phyloP scores from a whole-genome alignment of 1,284 basidiomycete species.

The Marasmius sp. region DNA sequence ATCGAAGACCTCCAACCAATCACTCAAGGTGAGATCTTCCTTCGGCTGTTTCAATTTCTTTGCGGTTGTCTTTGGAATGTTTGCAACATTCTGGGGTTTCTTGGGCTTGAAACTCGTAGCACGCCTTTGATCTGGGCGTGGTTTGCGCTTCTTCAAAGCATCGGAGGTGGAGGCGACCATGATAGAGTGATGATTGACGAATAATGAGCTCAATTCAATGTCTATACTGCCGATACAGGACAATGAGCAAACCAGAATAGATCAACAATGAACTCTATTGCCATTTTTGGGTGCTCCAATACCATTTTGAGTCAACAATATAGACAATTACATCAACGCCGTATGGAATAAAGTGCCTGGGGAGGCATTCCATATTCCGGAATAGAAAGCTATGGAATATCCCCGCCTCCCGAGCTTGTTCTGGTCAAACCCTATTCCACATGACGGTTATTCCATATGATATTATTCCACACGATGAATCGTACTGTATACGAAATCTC shows the following conservation, averaged over 20 bases:
- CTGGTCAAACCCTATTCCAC: not conserved
- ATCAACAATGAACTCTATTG: too few species aligned
- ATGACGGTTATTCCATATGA: not conserved
- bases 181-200: too few species aligned
- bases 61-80: not conserved
- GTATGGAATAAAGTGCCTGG: not conserved
- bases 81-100: too few species aligned
- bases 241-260: too few species aligned
- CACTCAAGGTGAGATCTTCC: constrained; percentile 14
- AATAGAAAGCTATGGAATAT: not conserved
- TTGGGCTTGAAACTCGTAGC: too few species aligned
- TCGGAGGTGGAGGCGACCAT: too few species aligned
- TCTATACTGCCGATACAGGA: too few species aligned
- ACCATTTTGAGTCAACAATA: not conserved
- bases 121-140: too few species aligned
- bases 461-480: not conserved
- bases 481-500: too few species aligned
- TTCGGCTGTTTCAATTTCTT: not conserved
- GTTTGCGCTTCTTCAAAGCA: too few species aligned
- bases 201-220: too few species aligned
- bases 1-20: constrained; percentile 18
- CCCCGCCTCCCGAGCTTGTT: not conserved
- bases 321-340: not conserved
- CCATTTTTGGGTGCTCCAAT: too few species aligned
- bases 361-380: not conserved